Evolutionary conservation across 352 stramenopile species (phyloP).

Genomic region (Pythium scleroteichum): DNA sequence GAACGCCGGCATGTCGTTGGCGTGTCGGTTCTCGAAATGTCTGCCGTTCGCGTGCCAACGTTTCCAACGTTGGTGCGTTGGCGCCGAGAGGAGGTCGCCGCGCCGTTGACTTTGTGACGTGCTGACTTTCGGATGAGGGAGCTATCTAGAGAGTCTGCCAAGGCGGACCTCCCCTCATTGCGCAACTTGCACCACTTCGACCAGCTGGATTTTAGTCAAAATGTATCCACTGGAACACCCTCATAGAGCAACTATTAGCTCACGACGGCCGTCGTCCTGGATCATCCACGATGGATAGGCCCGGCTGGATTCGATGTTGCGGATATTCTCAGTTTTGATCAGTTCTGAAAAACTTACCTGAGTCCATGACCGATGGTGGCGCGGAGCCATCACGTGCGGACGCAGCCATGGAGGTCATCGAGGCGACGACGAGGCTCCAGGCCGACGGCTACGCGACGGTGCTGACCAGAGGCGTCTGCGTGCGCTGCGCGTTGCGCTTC

Average conservation of each 20-base stretch:
- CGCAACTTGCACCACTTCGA: constrained; percentile 7
- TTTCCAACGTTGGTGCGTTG: too few relatives aligned
- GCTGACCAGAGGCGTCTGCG: constrained; percentile 42
- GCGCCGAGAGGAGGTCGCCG: constrained; percentile 2
- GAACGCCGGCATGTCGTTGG: constrained; percentile 54
- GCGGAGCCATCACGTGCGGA: background rate
- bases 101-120: constrained; percentile 15
- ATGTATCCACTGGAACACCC: constrained; percentile 18
- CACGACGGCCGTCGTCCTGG: background rate
- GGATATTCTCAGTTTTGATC: constrained; percentile 6
- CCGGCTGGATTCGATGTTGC: background rate
- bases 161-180: constrained; percentile 7
- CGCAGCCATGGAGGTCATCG: constrained; percentile 7
- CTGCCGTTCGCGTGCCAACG: background rate
- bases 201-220: background rate
- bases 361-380: constrained; percentile 2
- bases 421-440: constrained; percentile 30
- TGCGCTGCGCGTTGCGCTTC: constrained; percentile 74
- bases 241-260: constrained; percentile 27
- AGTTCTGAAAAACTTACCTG: constrained; percentile 3
- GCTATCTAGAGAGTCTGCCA: background rate
- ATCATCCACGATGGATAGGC: background rate
- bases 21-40: background rate
- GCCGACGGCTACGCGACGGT: constrained; percentile 30
- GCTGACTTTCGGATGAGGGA: constrained; percentile 26